A percentile compares a stretch with the other conserved stretches of the same genome.
Conservation (phyloP, 768 basidiomycete genomes). For the Sutorius australiensis region DNA sequence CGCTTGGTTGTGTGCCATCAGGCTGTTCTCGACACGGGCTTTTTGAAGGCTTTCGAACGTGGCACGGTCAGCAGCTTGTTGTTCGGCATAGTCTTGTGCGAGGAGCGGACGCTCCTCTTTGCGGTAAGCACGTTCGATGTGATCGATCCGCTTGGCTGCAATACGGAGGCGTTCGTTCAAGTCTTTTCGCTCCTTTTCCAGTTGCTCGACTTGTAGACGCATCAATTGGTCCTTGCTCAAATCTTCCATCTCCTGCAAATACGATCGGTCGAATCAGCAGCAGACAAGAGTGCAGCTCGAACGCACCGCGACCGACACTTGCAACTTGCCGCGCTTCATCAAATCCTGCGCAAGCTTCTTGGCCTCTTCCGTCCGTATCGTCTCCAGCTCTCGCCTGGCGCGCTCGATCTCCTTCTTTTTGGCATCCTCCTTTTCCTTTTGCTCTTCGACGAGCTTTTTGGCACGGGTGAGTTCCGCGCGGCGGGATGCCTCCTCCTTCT, state of each 20-base stretch:
- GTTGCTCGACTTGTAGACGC: conserved; percentile 86
- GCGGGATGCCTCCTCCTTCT: conserved; percentile 81
- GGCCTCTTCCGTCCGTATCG: conserved; percentile 63
- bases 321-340: conserved; percentile 73
- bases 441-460: conserved; percentile 68
- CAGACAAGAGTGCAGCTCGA: background rate
- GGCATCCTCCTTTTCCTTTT: conserved; percentile 57
- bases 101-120: conserved; percentile 89
- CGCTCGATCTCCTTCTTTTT: conserved; percentile 70
- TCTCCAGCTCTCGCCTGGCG: conserved; percentile 65
- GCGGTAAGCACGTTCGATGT: conserved; percentile 90
- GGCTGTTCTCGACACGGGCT: conserved; percentile 52
- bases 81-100: conserved; percentile 77
- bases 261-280: background rate
- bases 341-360: conserved; percentile 83
- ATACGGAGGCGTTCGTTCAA: conserved; percentile 78
- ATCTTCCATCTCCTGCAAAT: conserved; percentile 67
- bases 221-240: conserved; percentile 85
- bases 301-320: conserved; percentile 67
- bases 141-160: conserved; percentile 86
- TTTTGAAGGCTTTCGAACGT: conserved; percentile 63
- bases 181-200: conserved; percentile 96
- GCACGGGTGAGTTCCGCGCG: conserved; percentile 63
- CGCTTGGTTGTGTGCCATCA: conserved; percentile 57
- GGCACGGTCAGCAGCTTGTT: conserved; percentile 73